Percentiles rank a stretch among this genome's conserved stretches.
Conservation (phyloP, 164 flowering plant genomes). For the Magnolia sinica region DNA sequence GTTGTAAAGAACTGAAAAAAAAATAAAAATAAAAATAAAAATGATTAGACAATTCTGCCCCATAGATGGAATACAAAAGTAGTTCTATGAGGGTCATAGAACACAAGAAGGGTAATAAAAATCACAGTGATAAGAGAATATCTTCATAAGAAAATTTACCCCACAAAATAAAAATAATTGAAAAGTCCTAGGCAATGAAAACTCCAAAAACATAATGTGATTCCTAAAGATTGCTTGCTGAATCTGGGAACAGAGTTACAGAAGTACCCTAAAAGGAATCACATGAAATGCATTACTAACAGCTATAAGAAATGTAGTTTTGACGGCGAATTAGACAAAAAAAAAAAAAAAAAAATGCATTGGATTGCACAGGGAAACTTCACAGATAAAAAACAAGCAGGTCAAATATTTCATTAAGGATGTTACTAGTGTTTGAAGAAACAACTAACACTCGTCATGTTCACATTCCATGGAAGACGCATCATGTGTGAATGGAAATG, state of each 20-base stretch:
- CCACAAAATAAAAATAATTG: not conserved
- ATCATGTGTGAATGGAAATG: not conserved
- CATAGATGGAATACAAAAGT: not conserved
- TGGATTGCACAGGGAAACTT: too few species aligned
- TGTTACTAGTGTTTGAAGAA: not conserved
- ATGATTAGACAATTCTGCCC: not conserved
- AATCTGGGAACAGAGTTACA: too few species aligned
- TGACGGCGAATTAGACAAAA: too few species aligned
- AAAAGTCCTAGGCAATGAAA: not conserved
- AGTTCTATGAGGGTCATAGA: not conserved
- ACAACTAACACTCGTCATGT: too few species aligned
- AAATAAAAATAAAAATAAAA: not conserved
- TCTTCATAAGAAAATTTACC: not conserved
- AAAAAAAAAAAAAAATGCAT: too few species aligned
- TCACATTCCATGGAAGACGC: too few species aligned
- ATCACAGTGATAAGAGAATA: not conserved
- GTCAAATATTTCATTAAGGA: not conserved
- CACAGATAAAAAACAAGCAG: not conserved
- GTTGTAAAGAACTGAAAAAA: slow-evolving; percentile 70
- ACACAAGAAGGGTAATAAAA: not conserved
- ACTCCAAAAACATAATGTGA: not conserved
- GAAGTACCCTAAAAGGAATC: too few species aligned
- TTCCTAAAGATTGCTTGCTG: too few species aligned
- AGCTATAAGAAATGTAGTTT: too few species aligned
- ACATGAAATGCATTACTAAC: too few species aligned